phyloP scores from a whole-genome alignment of 2,329 filamentous ascomycete species.

The Tolypocladium ophioglossoides region DNA sequence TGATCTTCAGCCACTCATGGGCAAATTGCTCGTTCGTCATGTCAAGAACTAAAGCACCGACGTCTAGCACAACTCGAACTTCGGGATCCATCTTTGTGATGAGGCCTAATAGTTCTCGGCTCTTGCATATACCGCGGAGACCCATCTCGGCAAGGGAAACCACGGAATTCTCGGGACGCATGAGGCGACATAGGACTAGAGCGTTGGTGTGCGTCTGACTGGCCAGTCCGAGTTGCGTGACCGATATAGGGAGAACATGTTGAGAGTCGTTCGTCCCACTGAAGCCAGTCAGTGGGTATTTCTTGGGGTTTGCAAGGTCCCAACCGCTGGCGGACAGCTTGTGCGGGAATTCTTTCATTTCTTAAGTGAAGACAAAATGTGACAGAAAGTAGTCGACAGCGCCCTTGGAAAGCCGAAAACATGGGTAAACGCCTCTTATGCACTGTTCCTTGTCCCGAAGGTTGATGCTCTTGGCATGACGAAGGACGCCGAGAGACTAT shows the following conservation, averaged over 20 bases:
- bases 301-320: conserved; percentile 42
- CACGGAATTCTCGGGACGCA: conserved; percentile 38
- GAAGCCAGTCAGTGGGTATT: conserved; percentile 47
- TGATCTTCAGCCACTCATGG: conserved; percentile 33
- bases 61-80: conserved; percentile 54
- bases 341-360: conserved; percentile 47
- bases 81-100: conserved; percentile 25
- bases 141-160: background rate
- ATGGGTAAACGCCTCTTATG: conserved; percentile 34
- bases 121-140: conserved; percentile 4
- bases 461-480: conserved; percentile 40
- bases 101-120: conserved; percentile 28
- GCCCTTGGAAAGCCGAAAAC: conserved; percentile 36
- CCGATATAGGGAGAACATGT: conserved; percentile 39
- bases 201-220: conserved; percentile 54
- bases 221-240: conserved; percentile 42
- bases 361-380: conserved; percentile 44
- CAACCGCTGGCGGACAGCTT: conserved; percentile 56
- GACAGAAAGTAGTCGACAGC: conserved; percentile 52
- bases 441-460: conserved; percentile 40
- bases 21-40: conserved; percentile 45
- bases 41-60: conserved; percentile 59
- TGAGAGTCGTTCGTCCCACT: conserved; percentile 55
- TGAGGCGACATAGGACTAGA: conserved; percentile 45
- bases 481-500: conserved; percentile 25